Percentiles rank a stretch among this genome's conserved stretches.
These are phyloP conservation scores for Dendrocalamus sinicus DNA, from an alignment of 176 grass and related monocot species.

Conservation along the genomic window DNA sequence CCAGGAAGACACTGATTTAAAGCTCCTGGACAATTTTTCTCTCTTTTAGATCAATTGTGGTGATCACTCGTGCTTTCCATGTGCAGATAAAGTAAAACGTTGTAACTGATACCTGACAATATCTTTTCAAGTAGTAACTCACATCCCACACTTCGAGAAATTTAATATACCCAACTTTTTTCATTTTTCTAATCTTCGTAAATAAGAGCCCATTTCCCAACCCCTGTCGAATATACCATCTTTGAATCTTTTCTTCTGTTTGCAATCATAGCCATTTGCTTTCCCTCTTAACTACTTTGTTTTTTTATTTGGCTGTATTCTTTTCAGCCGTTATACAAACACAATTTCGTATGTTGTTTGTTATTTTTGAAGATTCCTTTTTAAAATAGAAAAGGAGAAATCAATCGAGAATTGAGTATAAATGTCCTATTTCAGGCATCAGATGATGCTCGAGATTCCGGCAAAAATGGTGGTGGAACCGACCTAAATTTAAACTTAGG, in stretches of 20 bases:
- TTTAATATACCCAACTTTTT: neutral
- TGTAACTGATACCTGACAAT: neutral
- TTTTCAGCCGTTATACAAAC: neutral
- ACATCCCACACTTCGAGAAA: neutral
- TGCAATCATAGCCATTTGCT: neutral
- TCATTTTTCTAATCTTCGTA: neutral
- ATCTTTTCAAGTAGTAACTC: neutral
- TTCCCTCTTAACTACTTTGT: neutral
- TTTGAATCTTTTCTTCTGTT: neutral
- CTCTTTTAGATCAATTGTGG: neutral
- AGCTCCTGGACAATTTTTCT: neutral
- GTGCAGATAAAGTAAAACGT: neutral
- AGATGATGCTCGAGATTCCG: conserved; percentile 49
- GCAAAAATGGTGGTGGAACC: conserved; percentile 55
- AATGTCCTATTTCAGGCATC: conserved; percentile 56
- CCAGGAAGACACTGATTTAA: neutral
- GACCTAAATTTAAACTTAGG: conserved; percentile 78
- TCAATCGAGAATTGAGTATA: neutral
- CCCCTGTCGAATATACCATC: neutral
- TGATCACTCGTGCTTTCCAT: neutral
- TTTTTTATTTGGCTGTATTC: neutral
- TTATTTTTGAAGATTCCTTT: neutral
- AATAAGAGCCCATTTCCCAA: neutral
- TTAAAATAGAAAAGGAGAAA: neutral
- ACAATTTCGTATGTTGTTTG: neutral